phyloP scores from a whole-genome alignment of 495 filamentous ascomycete genomes.

The Penicillium bialowiezense region DNA sequence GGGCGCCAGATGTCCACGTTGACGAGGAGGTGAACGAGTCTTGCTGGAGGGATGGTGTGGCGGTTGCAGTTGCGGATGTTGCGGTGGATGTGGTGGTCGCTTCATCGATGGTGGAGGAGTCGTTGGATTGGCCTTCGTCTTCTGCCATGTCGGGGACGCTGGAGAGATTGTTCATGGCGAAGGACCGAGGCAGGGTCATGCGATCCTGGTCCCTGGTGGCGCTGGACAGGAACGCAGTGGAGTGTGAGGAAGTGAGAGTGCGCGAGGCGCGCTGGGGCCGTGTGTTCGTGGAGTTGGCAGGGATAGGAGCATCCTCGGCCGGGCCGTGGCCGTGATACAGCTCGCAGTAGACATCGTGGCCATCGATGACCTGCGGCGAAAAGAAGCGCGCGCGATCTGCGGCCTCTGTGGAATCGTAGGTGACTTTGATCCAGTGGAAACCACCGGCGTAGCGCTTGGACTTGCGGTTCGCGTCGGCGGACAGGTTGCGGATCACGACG shows the following conservation, averaged over 20 bases:
- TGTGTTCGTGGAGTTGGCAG: constrained; percentile 36
- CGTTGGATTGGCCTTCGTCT: constrained; percentile 29
- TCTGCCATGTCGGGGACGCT: constrained; percentile 22
- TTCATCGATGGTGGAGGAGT: constrained; percentile 30
- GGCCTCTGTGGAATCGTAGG: constrained; percentile 77
- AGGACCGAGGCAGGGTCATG: constrained; percentile 46
- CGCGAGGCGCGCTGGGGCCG: constrained; percentile 26
- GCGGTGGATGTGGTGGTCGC: constrained; percentile 58
- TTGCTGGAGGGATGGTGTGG: constrained; percentile 24
- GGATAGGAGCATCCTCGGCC: constrained; percentile 59
- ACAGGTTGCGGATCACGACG: constrained; percentile 60
- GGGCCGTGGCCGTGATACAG: constrained; percentile 70
- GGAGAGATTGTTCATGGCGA: constrained; percentile 41
- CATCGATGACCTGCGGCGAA: constrained; percentile 74
- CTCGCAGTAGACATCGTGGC: constrained; percentile 75
- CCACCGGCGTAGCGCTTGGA: constrained; percentile 75
- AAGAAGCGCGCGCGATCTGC: constrained; percentile 72
- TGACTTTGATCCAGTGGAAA: constrained; percentile 88
- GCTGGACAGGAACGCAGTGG: constrained; percentile 36
- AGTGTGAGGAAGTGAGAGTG: constrained; percentile 38
- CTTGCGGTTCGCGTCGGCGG: constrained; percentile 66
- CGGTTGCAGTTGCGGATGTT: constrained; percentile 33
- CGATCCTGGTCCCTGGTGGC: constrained; percentile 31
- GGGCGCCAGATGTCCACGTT: constrained; percentile 32
- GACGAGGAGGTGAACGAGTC: constrained; percentile 13